Evolutionary conservation across 208 protist species (phyloP), one percentile per base, ranked within the genome.

Genomic region (Leishmania braziliensis): DNA sequence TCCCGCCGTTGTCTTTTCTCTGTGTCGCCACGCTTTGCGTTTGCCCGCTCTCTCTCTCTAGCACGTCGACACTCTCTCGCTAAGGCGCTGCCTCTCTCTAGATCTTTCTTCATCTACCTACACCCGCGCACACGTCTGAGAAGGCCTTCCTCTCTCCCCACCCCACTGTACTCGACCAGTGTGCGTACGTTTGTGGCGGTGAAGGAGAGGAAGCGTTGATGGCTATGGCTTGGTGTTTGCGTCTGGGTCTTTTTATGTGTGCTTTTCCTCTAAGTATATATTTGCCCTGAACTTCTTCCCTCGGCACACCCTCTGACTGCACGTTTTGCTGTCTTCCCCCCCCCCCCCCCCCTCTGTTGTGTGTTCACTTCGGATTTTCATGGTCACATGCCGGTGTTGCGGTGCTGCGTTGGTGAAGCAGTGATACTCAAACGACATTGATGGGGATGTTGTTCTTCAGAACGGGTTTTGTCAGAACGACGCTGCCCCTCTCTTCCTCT

Each of bases 301-400:
- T 65, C 8, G 2, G n/a, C 10, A 65, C 26, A 36, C 26, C 60
- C 26, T 26, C 20, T 65, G 10, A 12, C 16, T 65, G 60, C n/a
- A 10, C 51, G 60, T 71, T 5, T 43, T 71, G 29, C 66, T 33
- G 18, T 48, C n/a, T 39, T 68, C 60, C 62, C 36, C 56, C 60
- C 36, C 63, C 36, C 63, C 60, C 48, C 0, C 58, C 43, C 36
- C 48, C 29, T 77, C 73, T 77, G 39, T 71, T 82, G 63, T 76
- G 43, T 46, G 43, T 46, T 58, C 60, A 23, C n/a, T 71, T 73
- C 50, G n/a, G 46, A 4, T 23, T n/a, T 36, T 58, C 53, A 46
- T 46, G 43, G 43, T 46, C 43, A 43, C 29, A 69, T 20, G 29
- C 43, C 43, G 43, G 43, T 46, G 43, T 46, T 46, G 43, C 43